Base-by-base conservation (phyloP, 2,329 filamentous ascomycete species). In the Hypocrella siamensis region DNA sequence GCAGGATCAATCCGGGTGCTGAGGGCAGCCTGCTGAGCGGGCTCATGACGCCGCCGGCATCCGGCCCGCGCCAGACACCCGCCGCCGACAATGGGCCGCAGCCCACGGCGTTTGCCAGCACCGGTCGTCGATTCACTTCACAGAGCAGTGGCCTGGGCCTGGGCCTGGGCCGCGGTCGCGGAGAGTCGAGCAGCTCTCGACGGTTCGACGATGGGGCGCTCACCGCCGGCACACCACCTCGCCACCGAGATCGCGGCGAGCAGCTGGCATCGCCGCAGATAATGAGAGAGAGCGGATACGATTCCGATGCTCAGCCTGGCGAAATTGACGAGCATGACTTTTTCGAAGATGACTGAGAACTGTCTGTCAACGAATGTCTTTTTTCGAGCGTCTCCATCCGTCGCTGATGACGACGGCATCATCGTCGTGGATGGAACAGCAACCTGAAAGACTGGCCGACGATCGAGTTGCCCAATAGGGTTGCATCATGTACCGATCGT, bases 21-120 rank as follows among this genome's bases (percentile, higher is more conserved):
- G 65, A 70, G 33, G 71, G 49, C 46, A 58, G 65, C 30, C 77
- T 84, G 38, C 63, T 86, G 15, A 78, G 78, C 1, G 86, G 86
- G 2, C 70, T 93, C 16, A 66, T 94, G 63, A 94, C 88, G 1
- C 86, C 88, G n/a, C 88, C 86, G 4, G 74, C 79, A 19, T 85
- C 80, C 4, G 72, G 74, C 33, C 53, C 79, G 30, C 76, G 80
- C 27, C 73, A 73, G 41, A 71, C 67, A 3, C 67, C 73, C 0
- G 57, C 63, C 3, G 44, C 46, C 17, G 51, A 54, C 22, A 47
- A 39, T 33, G 49, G 51, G 35, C 44, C 52, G 16, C 71, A 75
- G 40, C 68, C 72, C 4, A 75, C 71, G 0, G 71, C 73, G 2
- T 77, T 77, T 43, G 58, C 63, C 10, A 69, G 56, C 39, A 76